Conservation (phyloP, 2,329 filamentous ascomycete species). For the Trichoderma sp. region DNA sequence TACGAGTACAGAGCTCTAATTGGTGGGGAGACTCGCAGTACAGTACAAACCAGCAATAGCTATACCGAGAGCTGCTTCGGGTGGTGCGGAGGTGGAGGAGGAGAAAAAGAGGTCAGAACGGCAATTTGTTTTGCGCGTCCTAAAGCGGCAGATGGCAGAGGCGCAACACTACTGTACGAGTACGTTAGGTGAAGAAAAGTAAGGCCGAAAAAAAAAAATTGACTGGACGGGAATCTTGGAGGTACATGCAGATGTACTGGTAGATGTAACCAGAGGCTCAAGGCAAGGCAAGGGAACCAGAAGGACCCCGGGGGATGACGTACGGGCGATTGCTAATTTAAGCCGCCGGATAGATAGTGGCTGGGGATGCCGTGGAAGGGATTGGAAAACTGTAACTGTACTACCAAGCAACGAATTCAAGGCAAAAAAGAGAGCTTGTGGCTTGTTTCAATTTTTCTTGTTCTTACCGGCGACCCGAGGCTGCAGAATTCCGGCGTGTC, state of each 20-base stretch:
- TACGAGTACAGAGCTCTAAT: conserved; percentile 7
- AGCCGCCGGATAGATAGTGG: background rate
- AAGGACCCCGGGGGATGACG: conserved; percentile 1
- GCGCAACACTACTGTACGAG: conserved; percentile 7
- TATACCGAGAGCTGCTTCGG: conserved; percentile 14
- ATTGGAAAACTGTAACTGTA: background rate
- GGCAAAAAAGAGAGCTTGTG: background rate
- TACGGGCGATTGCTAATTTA: background rate
- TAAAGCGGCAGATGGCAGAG: conserved; percentile 4
- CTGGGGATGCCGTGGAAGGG: background rate
- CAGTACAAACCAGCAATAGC: background rate
- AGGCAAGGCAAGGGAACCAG: background rate
- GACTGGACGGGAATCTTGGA: background rate
- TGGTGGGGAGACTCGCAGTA: background rate
- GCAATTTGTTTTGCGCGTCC: conserved; percentile 12
- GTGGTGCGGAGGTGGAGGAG: conserved; percentile 16
- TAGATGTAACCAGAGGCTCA: background rate
- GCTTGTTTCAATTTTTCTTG: background rate
- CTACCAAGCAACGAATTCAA: background rate
- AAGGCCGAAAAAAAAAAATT: conserved; percentile 13
- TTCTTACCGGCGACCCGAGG: background rate
- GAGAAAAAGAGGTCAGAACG: conserved; percentile 11
- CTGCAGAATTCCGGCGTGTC: background rate
- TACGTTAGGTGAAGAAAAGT: conserved; percentile 3
- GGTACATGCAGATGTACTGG: background rate